Conservation (phyloP, 2,329 filamentous ascomycete genomes). For the Pyricularia pennisetigena region DNA sequence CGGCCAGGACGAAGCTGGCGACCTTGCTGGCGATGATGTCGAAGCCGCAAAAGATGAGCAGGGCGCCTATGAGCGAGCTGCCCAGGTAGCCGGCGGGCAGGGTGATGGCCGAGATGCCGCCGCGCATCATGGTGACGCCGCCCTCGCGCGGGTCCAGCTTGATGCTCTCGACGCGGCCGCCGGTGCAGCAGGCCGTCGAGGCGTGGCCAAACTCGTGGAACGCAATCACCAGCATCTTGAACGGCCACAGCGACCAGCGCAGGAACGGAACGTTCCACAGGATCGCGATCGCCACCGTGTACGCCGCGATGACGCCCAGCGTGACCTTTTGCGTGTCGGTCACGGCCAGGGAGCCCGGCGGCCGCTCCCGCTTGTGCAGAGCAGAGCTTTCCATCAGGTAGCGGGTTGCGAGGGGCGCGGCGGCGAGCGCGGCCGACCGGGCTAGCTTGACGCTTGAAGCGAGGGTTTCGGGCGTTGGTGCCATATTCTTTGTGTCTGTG, state of each 20-base stretch:
- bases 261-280: constrained; percentile 74
- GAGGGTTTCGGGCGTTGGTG: constrained; percentile 1
- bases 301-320: constrained; percentile 49
- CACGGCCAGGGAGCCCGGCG: constrained; percentile 38
- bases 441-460: neutral
- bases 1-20: constrained; percentile 62
- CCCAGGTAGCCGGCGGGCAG: constrained; percentile 72
- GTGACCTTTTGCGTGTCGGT: constrained; percentile 63
- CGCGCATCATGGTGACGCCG: constrained; percentile 68
- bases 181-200: constrained; percentile 61
- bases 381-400: constrained; percentile 12
- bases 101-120: constrained; percentile 60
- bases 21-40: constrained; percentile 73
- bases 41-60: constrained; percentile 73
- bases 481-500: too few relatives aligned
- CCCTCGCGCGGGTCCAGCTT: constrained; percentile 67
- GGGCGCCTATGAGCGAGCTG: constrained; percentile 64
- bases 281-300: constrained; percentile 60
- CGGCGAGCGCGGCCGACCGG: constrained; percentile 7
- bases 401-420: constrained; percentile 24
- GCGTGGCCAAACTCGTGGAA: constrained; percentile 77
- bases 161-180: constrained; percentile 50
- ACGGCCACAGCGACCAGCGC: constrained; percentile 67
- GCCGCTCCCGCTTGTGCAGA: neutral
- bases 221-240: constrained; percentile 81